Evolutionary conservation across 805 yeast species (phyloP).

Genomic region (Myxozyma neotropica): DNA sequence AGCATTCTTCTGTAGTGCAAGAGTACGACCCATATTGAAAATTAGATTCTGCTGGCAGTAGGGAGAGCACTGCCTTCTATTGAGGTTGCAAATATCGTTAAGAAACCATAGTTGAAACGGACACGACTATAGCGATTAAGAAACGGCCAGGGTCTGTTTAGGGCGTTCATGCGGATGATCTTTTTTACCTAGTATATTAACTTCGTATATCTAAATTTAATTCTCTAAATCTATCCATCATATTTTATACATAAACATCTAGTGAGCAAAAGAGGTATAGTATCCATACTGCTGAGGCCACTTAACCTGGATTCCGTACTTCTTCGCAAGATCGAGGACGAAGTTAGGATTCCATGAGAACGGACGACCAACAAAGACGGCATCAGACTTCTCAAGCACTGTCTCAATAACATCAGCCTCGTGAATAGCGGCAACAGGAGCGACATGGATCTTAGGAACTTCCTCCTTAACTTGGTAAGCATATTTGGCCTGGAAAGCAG

Average conservation of each 20-base stretch:
- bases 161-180: too few relatives aligned
- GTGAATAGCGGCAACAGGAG: slow-evolving; percentile 53
- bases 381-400: slow-evolving; percentile 50
- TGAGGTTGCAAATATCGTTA: too few relatives aligned
- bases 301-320: slow-evolving; percentile 49
- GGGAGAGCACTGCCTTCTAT: too few relatives aligned
- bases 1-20: too few relatives aligned
- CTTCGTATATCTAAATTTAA: background rate
- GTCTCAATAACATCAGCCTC: slow-evolving; percentile 46
- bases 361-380: slow-evolving; percentile 51
- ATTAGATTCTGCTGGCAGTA: too few relatives aligned
- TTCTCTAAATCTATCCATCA: background rate
- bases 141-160: too few relatives aligned
- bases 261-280: slow-evolving; percentile 13
- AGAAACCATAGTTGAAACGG: too few relatives aligned
- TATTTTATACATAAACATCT: background rate
- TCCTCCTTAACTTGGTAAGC: slow-evolving; percentile 50
- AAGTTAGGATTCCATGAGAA: slow-evolving; percentile 56
- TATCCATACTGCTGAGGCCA: slow-evolving; percentile 43
- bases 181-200: too few relatives aligned
- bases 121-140: too few relatives aligned
- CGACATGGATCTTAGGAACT: slow-evolving; percentile 50
- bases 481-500: slow-evolving; percentile 47
- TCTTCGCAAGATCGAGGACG: slow-evolving; percentile 54
- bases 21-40: too few relatives aligned